These are phyloP conservation scores for Claviceps sp. DNA, from an alignment of 2,329 filamentous ascomycete genomes.

Conservation along the genomic window DNA sequence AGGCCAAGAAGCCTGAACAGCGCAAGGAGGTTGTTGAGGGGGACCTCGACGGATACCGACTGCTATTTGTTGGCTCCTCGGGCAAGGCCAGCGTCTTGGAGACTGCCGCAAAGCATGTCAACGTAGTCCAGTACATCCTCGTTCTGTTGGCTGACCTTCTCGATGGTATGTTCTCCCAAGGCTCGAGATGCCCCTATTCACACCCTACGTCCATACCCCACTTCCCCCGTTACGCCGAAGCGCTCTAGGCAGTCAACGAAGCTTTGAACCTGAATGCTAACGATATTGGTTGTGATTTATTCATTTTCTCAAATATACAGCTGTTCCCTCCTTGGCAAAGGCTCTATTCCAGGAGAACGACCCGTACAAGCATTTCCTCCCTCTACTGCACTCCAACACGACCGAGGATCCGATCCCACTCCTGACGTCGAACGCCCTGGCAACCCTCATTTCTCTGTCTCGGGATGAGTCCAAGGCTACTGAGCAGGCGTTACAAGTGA, in stretches of 20 bases:
- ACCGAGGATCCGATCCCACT: constrained; percentile 71
- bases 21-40: constrained; percentile 68
- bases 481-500: constrained; percentile 62
- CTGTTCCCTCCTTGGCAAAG: constrained; percentile 64
- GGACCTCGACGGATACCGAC: constrained; percentile 67
- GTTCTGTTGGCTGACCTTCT: constrained; percentile 81
- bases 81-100: constrained; percentile 65
- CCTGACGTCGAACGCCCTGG: constrained; percentile 76
- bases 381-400: constrained; percentile 68
- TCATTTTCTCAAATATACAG: constrained; percentile 33
- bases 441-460: constrained; percentile 59
- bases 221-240: not conserved
- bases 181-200: not conserved
- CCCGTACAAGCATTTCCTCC: constrained; percentile 73
- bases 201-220: not conserved
- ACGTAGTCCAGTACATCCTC: constrained; percentile 90
- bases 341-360: constrained; percentile 62
- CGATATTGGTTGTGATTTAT: not conserved
- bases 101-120: constrained; percentile 68
- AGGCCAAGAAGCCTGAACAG: constrained; percentile 76
- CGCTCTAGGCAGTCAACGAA: too few relatives aligned
- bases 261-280: not conserved
- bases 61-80: constrained; percentile 64
- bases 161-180: constrained; percentile 47
- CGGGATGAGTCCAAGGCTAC: constrained; percentile 52